Percentiles rank a stretch among this genome's conserved stretches.
phyloP scores from a whole-genome alignment of 768 basidiomycete genomes.

The Phanerochaete sordida region DNA sequence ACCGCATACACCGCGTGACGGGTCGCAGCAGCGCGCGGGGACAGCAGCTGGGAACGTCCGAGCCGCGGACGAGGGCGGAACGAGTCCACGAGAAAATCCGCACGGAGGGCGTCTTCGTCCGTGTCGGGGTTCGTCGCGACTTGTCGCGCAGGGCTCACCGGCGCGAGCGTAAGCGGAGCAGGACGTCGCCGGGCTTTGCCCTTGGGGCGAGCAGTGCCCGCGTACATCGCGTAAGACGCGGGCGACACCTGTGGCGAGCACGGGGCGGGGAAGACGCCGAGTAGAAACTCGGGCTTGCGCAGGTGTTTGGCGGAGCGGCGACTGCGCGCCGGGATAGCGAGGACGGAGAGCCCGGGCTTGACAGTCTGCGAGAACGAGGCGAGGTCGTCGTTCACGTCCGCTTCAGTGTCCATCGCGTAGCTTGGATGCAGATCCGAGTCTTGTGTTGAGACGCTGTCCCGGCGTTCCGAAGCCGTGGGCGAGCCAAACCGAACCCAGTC shows the following conservation, averaged over 20 bases:
- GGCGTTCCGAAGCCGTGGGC: slow-evolving; percentile 25
- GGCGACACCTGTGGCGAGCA: slow-evolving; percentile 15
- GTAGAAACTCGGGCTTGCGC: slow-evolving; percentile 33
- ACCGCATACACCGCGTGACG: not conserved
- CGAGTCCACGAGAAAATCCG: slow-evolving; percentile 42
- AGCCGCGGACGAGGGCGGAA: slow-evolving; percentile 32
- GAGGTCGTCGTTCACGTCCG: slow-evolving; percentile 30
- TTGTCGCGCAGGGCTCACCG: slow-evolving; percentile 28
- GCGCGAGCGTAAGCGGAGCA: slow-evolving; percentile 38
- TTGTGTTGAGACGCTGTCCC: slow-evolving; percentile 45
- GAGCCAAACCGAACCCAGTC: slow-evolving; percentile 37
- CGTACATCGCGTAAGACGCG: slow-evolving; percentile 15
- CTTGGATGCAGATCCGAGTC: slow-evolving; percentile 53
- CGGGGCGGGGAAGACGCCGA: slow-evolving; percentile 30
- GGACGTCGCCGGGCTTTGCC: slow-evolving; percentile 37
- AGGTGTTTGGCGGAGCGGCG: slow-evolving; percentile 34
- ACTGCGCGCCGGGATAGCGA: slow-evolving; percentile 33
- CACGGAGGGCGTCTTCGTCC: slow-evolving; percentile 31
- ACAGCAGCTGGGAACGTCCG: not conserved
- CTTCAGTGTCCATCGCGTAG: slow-evolving; percentile 40
- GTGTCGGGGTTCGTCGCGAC: slow-evolving; percentile 31
- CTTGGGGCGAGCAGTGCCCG: slow-evolving; percentile 6
- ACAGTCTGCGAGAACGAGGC: slow-evolving; percentile 29
- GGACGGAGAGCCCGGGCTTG: slow-evolving; percentile 33
- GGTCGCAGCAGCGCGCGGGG: not conserved